Conservation (phyloP, 2,329 filamentous ascomycete species). For the Aspergillus niger region DNA sequence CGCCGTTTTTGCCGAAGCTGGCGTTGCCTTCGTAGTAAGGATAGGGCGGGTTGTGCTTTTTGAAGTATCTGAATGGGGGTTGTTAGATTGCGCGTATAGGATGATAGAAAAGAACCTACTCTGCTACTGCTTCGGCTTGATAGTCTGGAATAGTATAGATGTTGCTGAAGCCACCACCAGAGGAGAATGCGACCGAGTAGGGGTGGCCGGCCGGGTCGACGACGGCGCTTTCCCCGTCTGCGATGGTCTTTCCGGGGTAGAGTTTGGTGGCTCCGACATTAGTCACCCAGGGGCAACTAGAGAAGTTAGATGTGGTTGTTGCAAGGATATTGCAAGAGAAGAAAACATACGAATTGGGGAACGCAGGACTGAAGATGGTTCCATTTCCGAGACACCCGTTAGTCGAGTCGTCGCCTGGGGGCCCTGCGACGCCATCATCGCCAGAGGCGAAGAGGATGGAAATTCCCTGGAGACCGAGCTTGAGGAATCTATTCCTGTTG, state of each 20-base stretch:
- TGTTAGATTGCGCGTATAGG: no score
- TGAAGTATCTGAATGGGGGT: constrained; percentile 1
- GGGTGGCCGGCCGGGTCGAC: constrained; percentile 3
- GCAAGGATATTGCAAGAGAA: not conserved
- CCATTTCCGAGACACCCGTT: constrained; percentile 12
- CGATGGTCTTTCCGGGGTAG: constrained; percentile 5
- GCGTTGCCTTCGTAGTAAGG: constrained; percentile 9
- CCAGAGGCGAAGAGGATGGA: constrained; percentile 11
- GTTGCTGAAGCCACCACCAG: constrained; percentile 13
- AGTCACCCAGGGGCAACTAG: constrained; percentile 8
- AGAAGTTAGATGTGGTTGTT: not conserved
- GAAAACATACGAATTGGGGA: not conserved
- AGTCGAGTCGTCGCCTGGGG: not conserved
- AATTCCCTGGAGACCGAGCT: constrained; percentile 10
- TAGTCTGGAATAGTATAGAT: constrained; percentile 12
- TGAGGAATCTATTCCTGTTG: not conserved
- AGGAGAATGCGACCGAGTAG: constrained; percentile 2
- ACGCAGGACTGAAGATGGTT: constrained; percentile 9
- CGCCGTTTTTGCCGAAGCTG: constrained; percentile 11
- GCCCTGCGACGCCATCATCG: constrained; percentile 8
- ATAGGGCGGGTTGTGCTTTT: constrained; percentile 11
- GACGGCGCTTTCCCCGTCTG: constrained; percentile 8
- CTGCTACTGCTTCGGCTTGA: constrained; percentile 6
- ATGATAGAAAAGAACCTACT: not conserved
- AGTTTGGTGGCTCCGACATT: constrained; percentile 12